Evolutionary conservation across 2,329 filamentous ascomycete species (phyloP), one percentile per base, ranked within the genome.

Genomic region (Colletotrichum sp.): DNA sequence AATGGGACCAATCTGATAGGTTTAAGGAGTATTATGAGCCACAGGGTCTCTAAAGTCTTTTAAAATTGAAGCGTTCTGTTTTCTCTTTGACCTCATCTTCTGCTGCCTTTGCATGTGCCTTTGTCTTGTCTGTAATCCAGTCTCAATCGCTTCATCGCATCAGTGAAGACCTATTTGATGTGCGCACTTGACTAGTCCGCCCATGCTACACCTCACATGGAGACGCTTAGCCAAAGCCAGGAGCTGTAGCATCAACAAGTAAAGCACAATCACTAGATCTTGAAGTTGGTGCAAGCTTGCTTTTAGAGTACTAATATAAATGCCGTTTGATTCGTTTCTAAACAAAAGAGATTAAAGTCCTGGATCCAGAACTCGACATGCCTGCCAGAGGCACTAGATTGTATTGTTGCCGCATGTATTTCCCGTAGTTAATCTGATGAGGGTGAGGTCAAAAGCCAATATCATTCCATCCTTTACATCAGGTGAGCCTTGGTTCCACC

Each of bases 11-110:
- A 1, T 88, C 91, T 78, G 91, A 93, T 80, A 88, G 93, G 4
- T 96, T 97, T 80, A 90, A 87, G 81, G 92, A 93, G 77, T 97
- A 96, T 81, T 96, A 94, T 80, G 84, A 86, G 78, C 89, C 89
- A 2, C 85, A 87, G 1, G 84, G 83, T 11, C 77, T 86, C 32
- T 82, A 62, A 39, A 39, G 15, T 39, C 36, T 19, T 39, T 19
- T 39, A 39, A 57, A 62, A 62, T 69, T 69, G 74, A 62, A 11
- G 27, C 16, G 30, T 36, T 11, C 65, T 69, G 44, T 52, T 52
- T 52, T 52, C n/a, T 49, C 11, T 22, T 9, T 13, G 6, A 22
- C 44, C n/a, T 52, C n/a, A 4, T 52, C 44, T 52, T 52, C 16
- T 22, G 39, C n/a, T 52, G 44, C 44, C 44, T 22, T 13, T 25